Conservation (phyloP, 805 yeast species). For the Pichia pseudocactophila region DNA sequence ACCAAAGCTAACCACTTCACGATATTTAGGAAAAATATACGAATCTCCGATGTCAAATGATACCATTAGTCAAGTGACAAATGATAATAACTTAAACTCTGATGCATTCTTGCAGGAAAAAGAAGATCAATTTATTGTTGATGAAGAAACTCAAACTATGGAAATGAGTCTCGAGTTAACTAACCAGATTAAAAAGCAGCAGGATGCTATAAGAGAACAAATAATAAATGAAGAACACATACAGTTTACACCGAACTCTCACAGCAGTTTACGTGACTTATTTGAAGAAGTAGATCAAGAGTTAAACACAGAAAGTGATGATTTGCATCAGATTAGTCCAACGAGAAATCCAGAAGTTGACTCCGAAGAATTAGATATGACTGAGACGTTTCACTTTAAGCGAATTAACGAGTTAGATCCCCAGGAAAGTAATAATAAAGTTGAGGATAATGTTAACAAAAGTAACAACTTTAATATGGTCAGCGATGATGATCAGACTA, state of each 20-base stretch:
- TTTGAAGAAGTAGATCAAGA: slow-evolving; percentile 10
- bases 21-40: slow-evolving; percentile 4
- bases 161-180: slow-evolving; percentile 22
- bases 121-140: slow-evolving; percentile 9
- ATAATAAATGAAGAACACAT: background rate
- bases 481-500: slow-evolving; percentile 8
- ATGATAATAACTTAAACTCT: slow-evolving; percentile 3
- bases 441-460: no score
- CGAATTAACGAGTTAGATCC: background rate
- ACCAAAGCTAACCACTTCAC: slow-evolving; percentile 3
- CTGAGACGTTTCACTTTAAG: background rate
- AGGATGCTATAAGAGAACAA: slow-evolving; percentile 7
- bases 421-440: background rate
- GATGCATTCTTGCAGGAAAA: background rate
- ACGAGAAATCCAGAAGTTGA: background rate
- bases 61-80: slow-evolving; percentile 1
- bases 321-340: no score
- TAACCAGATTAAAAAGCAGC: slow-evolving; percentile 16
- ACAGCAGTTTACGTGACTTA: slow-evolving; percentile 6
- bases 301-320: background rate
- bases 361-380: slow-evolving; percentile 5
- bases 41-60: slow-evolving; percentile 4
- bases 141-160: slow-evolving; percentile 24
- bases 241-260: background rate
- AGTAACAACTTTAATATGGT: no score